These are phyloP conservation scores for Fusarium oligoseptatum DNA, from an alignment of 2,329 filamentous ascomycete genomes.

Conservation along the genomic window DNA sequence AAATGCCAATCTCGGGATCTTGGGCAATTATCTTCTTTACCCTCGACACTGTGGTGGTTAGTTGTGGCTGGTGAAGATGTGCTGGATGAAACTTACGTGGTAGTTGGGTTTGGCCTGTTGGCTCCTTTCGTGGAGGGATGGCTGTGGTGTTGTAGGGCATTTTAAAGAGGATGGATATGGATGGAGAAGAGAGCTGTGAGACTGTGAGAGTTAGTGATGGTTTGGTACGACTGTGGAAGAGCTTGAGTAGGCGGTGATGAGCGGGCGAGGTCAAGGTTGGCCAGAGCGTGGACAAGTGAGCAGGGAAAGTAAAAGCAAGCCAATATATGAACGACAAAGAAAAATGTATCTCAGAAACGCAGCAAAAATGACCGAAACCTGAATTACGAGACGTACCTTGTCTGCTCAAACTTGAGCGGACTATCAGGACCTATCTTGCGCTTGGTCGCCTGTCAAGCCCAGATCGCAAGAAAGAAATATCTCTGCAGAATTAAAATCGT, in stretches of 20 bases:
- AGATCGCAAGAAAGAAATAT: background rate
- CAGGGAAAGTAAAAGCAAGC: no score
- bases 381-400: conserved; percentile 24
- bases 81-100: conserved; percentile 75
- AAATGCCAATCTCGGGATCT: conserved; percentile 87
- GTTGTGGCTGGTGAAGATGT: background rate
- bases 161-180: conserved; percentile 16
- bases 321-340: background rate
- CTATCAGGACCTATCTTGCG: background rate
- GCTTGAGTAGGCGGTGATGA: background rate
- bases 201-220: background rate
- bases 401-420: background rate
- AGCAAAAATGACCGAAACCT: background rate
- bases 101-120: conserved; percentile 86
- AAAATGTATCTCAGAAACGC: background rate
- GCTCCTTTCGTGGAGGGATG: conserved; percentile 83
- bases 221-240: conserved; percentile 7
- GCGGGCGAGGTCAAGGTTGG: background rate
- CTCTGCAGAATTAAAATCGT: background rate
- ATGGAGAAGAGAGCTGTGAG: background rate
- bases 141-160: conserved; percentile 95
- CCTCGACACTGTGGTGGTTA: conserved; percentile 76
- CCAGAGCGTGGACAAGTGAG: background rate
- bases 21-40: conserved; percentile 95
- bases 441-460: background rate